These are phyloP conservation scores for Scenedesmus sp. DNA, from an alignment of 163 green algal species.

Conservation along the genomic window DNA sequence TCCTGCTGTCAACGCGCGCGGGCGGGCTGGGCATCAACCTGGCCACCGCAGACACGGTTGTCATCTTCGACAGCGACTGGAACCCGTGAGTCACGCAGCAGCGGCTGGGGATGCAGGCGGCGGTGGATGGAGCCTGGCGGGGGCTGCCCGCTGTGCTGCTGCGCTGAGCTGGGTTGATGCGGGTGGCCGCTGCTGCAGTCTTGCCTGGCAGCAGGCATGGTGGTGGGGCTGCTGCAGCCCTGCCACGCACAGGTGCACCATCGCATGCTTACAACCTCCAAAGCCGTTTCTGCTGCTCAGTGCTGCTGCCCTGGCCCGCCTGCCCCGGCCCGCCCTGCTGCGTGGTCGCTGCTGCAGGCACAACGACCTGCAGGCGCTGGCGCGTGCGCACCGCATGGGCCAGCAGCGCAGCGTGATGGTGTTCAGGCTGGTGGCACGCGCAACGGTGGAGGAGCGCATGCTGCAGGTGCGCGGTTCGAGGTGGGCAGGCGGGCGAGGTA, in stretches of 20 bases:
- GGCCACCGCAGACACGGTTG: slow-evolving; percentile 86
- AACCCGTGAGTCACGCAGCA: slow-evolving; percentile 32
- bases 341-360: slow-evolving; percentile 55
- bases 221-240: no score
- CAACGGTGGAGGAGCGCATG: slow-evolving; percentile 93
- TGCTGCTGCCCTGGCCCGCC: no score
- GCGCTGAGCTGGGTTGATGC: no score
- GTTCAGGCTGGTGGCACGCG: slow-evolving; percentile 85
- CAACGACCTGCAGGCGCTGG: slow-evolving; percentile 84
- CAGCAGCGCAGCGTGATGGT: slow-evolving; percentile 90
- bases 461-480: slow-evolving; percentile 72
- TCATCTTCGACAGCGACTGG: slow-evolving; percentile 89
- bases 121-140: no score
- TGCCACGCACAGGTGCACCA: no score
- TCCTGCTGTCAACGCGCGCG: slow-evolving; percentile 88
- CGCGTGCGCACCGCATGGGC: slow-evolving; percentile 84
- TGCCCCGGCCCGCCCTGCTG: not conserved
- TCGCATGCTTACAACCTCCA: not conserved
- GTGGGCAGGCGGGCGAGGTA: not conserved
- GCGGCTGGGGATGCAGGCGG: no score
- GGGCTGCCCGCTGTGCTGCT: not conserved
- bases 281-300: no score
- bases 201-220: no score
- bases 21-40: slow-evolving; percentile 91
- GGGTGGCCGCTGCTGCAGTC: no score